These are phyloP conservation scores for Boletus nobilissimus DNA, from an alignment of 1,284 basidiomycete species.

Conservation along the genomic window DNA sequence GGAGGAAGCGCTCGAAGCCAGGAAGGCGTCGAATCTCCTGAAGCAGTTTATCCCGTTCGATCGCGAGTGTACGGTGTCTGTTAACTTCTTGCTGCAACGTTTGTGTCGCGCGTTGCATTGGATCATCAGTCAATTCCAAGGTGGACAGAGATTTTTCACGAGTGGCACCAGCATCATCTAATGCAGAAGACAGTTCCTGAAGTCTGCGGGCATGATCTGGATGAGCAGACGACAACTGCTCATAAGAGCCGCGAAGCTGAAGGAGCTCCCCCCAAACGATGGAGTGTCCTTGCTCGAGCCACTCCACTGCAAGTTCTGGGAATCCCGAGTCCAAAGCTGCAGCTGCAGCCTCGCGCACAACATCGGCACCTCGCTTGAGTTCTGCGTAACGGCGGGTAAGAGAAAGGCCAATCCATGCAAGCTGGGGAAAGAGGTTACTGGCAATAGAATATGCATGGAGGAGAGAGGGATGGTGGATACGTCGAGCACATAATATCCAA, in stretches of 20 bases:
- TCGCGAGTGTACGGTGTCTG: neutral
- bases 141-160: neutral
- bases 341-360: no score
- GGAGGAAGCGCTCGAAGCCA: neutral
- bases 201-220: neutral
- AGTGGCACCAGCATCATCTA: neutral
- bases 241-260: no score
- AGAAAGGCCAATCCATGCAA: neutral
- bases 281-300: no score
- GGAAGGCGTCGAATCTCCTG: neutral
- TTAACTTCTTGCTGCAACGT: neutral
- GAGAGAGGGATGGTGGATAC: neutral
- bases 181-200: neutral
- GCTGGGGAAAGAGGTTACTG: neutral
- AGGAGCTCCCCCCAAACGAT: no score
- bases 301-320: no score
- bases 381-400: no score
- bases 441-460: neutral
- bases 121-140: neutral
- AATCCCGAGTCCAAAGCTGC: no score
- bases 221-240: neutral
- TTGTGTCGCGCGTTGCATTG: no score
- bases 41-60: neutral
- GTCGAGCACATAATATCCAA: neutral
- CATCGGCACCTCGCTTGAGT: no score